Percentiles rank a stretch among this genome's conserved stretches.
These are phyloP conservation scores for Mycena galopus DNA, from an alignment of 768 basidiomycete species.

Conservation along the genomic window DNA sequence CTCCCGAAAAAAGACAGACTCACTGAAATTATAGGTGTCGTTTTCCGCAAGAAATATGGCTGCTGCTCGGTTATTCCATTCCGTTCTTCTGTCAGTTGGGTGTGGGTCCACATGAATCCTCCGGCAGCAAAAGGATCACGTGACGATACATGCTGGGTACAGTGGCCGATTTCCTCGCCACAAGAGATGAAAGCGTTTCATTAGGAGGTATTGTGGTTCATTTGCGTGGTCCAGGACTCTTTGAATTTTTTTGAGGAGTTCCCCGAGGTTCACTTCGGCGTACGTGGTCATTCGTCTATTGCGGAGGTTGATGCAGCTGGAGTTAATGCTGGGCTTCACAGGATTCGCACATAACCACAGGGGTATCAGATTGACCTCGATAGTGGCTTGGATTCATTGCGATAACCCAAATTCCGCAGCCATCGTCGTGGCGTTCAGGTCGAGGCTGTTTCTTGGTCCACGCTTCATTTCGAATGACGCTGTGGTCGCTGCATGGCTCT, in stretches of 20 bases:
- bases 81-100: no score
- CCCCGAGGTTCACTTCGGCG: neutral
- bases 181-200: neutral
- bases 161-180: neutral
- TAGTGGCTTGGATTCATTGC: neutral
- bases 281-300: no score
- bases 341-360: neutral
- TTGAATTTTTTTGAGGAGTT: neutral
- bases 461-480: neutral
- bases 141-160: neutral
- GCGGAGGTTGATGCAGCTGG: neutral
- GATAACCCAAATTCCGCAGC: neutral
- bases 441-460: neutral
- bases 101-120: no score
- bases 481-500: neutral
- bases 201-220: neutral
- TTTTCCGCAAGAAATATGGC: no score
- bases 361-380: conserved; percentile 3
- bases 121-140: neutral
- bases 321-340: neutral
- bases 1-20: no score
- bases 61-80: no score
- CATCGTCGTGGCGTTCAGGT: neutral
- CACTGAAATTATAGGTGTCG: no score
- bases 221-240: neutral